A percentile compares a stretch with the other conserved stretches of the same genome.
Evolutionary conservation across 495 filamentous ascomycete genomes (phyloP).

Genomic region (Corynascus novoguineensis): DNA sequence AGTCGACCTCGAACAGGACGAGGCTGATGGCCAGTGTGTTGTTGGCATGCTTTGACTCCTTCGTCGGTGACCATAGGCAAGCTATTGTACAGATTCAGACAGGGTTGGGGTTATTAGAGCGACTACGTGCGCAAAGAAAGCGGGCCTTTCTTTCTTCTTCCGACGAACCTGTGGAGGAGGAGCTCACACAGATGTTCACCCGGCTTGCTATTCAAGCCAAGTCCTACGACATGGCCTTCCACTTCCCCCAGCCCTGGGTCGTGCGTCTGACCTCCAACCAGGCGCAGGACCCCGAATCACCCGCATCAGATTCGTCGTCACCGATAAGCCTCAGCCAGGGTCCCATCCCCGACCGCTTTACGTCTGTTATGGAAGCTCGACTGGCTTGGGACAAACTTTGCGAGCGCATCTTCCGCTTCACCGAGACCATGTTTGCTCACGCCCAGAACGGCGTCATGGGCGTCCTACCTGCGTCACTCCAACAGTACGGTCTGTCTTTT

Average conservation of each 20-base stretch:
- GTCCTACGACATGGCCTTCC: slow-evolving; percentile 56
- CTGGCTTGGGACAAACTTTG: slow-evolving; percentile 45
- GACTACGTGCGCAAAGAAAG: slow-evolving; percentile 37
- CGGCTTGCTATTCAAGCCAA: slow-evolving; percentile 54
- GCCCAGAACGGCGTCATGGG: slow-evolving; percentile 42
- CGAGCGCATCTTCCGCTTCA: slow-evolving; percentile 50
- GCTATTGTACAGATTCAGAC: slow-evolving; percentile 43
- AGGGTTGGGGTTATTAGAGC: slow-evolving; percentile 42
- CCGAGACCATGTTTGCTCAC: slow-evolving; percentile 45
- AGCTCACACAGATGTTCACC: slow-evolving; percentile 54
- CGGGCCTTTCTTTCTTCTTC: slow-evolving; percentile 34
- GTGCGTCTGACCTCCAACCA: slow-evolving; percentile 43
- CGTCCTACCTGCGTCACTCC: slow-evolving; percentile 41
- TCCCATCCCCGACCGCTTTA: slow-evolving; percentile 44
- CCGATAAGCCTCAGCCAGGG: slow-evolving; percentile 35
- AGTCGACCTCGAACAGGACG: slow-evolving; percentile 36
- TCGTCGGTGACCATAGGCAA: slow-evolving; percentile 47
- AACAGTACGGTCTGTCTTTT: slow-evolving; percentile 40
- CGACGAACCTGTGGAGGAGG: slow-evolving; percentile 49
- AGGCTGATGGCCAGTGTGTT: slow-evolving; percentile 47
- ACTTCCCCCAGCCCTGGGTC: slow-evolving; percentile 52
- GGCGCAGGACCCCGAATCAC: slow-evolving; percentile 34
- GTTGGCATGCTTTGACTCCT: slow-evolving; percentile 48
- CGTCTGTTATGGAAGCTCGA: slow-evolving; percentile 44
- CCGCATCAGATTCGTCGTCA: slow-evolving; percentile 39